Base-by-base conservation (phyloP, 1,284 basidiomycete species). In the Ceratobasidium sp. region DNA sequence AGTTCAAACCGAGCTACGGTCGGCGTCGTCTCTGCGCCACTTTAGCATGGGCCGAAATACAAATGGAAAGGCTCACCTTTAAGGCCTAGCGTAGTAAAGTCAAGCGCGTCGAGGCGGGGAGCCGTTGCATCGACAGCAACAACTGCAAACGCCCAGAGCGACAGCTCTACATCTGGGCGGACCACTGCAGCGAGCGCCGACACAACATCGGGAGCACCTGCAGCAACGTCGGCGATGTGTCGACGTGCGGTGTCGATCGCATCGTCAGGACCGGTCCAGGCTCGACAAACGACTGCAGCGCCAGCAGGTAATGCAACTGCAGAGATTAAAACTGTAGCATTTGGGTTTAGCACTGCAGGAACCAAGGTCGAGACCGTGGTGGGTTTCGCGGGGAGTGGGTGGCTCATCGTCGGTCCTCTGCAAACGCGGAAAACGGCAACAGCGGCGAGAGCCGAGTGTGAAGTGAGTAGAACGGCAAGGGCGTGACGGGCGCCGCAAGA, bases 161-260 rank as follows among this genome's bases (percentile, higher is more conserved):
- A 60, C 22, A 72, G 69, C 45, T 72, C 57, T 1, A 47, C 69
- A 44, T 72, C 57, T n/a, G 69, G 69, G 6, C 47, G 15, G 19
- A 72, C 57, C 15, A 72, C 45, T n/a, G 69, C 29, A 5, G 69
- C 69, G 22, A 72, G 57, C 3, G 69, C 69, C 9, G 69, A 15
- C 6, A 57, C 45, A 2, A 72, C 53, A 22, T 72, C 69, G 14
- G 69, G 69, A 19, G 69, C 69, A 7, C 69, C 69, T 3, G 69
- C 47, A 9, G 69, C 57, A 60, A 72, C 69, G 36, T 81, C 79
- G 14, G 88, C 71, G 2, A 91, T 78, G 1, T 81, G 80, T 76
- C 87, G 85, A 66, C 91, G 85, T 5, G 88, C 90, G 29, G 82
- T 77, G 78, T 93, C 91, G 71, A 92, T 81, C 63, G 81, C 78